These are phyloP conservation scores for Otatea glauca DNA, from an alignment of 176 grass and related monocot genomes.

Conservation along the genomic window DNA sequence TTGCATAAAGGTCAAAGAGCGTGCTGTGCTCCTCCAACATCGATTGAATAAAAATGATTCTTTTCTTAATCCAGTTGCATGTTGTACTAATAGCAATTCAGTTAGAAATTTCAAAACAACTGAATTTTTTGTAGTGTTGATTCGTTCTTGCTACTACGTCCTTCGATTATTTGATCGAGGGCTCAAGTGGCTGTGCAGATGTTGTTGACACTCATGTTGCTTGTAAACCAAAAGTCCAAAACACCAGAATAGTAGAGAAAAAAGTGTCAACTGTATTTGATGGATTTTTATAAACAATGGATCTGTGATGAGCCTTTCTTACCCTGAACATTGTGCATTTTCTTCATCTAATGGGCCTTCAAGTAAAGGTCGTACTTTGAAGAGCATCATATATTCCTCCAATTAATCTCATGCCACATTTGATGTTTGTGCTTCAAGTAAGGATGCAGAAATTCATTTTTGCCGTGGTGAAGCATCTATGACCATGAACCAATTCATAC, in stretches of 20 bases:
- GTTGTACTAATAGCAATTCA: not conserved
- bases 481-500: not conserved
- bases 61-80: not conserved
- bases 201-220: not conserved
- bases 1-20: slow-evolving; percentile 53
- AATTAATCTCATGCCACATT: not conserved
- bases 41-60: not conserved
- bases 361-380: not conserved
- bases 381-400: not conserved
- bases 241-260: not conserved
- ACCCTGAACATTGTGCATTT: slow-evolving; percentile 5
- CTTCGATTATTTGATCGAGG: too few species aligned
- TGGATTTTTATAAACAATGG: not conserved
- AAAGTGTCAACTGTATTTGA: slow-evolving; percentile 12
- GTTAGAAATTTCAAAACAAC: not conserved
- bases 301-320: not conserved
- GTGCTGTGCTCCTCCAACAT: not conserved
- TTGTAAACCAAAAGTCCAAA: slow-evolving; percentile 28
- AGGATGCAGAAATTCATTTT: not conserved
- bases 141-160: too few species aligned
- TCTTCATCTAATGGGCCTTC: slow-evolving; percentile 3
- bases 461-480: not conserved
- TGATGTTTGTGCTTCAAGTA: not conserved
- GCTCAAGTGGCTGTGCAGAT: too few species aligned
- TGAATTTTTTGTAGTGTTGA: not conserved